phyloP scores from a whole-genome alignment of 73 alveolate genomes.

The Paramecium bursaria region DNA sequence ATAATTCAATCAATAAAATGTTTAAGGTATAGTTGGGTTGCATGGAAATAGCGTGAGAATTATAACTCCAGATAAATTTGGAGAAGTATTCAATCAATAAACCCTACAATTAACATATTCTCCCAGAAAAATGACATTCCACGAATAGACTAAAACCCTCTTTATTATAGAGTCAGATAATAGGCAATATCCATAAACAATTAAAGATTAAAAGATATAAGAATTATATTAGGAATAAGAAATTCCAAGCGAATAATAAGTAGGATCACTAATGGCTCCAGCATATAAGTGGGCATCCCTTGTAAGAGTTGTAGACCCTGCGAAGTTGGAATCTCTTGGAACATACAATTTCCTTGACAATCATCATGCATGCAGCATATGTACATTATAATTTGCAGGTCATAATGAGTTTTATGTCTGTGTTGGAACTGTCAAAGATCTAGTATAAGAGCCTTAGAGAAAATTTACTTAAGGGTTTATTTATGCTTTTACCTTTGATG shows the following conservation, averaged over 20 bases:
- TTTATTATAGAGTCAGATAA: conserved; percentile 93
- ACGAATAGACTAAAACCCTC: conserved; percentile 83
- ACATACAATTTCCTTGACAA: conserved; percentile 86
- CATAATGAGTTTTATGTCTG: conserved; percentile 74
- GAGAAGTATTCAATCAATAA: conserved; percentile 88
- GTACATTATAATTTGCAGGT: conserved; percentile 75
- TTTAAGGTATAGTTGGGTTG: conserved; percentile 86
- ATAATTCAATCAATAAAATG: conserved; percentile 77
- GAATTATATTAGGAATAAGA: conserved; percentile 57
- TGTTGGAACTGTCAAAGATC: conserved; percentile 83
- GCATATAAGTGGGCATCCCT: conserved; percentile 93
- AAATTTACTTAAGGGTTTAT: conserved; percentile 77
- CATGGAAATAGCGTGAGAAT: conserved; percentile 84
- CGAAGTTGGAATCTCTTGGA: conserved; percentile 75
- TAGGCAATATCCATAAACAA: conserved; percentile 70
- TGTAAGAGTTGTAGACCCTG: conserved; percentile 91
- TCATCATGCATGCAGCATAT: conserved; percentile 84
- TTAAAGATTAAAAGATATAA: conserved; percentile 67
- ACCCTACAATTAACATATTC: conserved; percentile 87
- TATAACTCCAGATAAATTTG: conserved; percentile 85
- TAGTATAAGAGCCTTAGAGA: conserved; percentile 72
- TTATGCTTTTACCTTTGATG: conserved; percentile 80
- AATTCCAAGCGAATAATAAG: conserved; percentile 61
- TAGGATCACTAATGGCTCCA: conserved; percentile 79
- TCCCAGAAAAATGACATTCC: conserved; percentile 88